phyloP scores from a whole-genome alignment of 2,329 filamentous ascomycete genomes.

The Aspergillaceae sp. region DNA sequence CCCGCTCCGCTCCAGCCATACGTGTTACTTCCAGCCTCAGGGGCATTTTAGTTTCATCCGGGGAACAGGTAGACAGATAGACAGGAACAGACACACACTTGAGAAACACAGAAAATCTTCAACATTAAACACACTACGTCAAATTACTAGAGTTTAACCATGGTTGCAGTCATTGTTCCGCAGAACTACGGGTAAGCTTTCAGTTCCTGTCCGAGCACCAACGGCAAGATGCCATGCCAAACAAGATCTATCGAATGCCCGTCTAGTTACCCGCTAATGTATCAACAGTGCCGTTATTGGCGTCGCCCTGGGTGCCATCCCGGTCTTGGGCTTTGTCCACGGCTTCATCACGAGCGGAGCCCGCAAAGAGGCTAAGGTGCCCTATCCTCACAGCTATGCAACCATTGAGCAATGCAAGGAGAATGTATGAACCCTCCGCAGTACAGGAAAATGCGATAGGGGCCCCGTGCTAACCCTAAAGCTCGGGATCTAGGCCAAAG shows the following conservation, averaged over 20 bases:
- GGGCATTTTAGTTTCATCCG: too few species aligned
- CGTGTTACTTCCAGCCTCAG: too few species aligned
- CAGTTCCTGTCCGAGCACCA: too few species aligned
- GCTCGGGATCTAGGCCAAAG: constrained; percentile 23
- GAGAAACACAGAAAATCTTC: too few species aligned
- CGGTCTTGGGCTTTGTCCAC: constrained; percentile 46
- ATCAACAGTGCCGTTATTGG: constrained; percentile 46
- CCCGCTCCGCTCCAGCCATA: too few species aligned
- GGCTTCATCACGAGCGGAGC: constrained; percentile 36
- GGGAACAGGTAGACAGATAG: too few species aligned
- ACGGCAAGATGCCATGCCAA: background rate
- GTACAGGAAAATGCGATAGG: too few species aligned
- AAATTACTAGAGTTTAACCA: too few species aligned
- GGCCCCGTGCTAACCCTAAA: background rate
- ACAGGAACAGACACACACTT: too few species aligned
- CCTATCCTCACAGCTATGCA: constrained; percentile 53
- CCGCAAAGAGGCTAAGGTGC: constrained; percentile 46
- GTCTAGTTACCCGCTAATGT: background rate
- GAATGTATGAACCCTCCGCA: constrained; percentile 25
- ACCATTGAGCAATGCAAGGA: constrained; percentile 45
- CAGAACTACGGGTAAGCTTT: too few species aligned
- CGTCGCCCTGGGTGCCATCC: constrained; percentile 46
- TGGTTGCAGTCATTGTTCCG: background rate
- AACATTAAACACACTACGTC: too few species aligned
- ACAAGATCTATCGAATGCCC: background rate